These are phyloP conservation scores for Penicillium corylophilum DNA, from an alignment of 2,329 filamentous ascomycete genomes.

Conservation along the genomic window DNA sequence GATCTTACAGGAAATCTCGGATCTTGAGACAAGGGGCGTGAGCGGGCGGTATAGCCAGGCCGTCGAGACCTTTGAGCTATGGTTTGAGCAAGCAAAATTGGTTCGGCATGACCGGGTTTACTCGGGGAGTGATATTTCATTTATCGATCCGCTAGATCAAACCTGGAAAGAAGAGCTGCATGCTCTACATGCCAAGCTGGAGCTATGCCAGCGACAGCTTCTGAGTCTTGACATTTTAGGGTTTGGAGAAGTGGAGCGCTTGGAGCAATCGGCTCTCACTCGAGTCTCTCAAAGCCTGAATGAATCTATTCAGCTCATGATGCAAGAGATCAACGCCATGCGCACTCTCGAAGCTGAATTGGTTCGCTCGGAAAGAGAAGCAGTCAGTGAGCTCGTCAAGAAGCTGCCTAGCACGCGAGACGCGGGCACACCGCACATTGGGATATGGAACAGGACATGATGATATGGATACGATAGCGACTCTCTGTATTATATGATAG, in stretches of 20 bases:
- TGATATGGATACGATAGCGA: background rate
- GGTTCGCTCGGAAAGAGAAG: slow-evolving; percentile 34
- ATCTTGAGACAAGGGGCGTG: slow-evolving; percentile 25
- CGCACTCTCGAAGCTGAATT: slow-evolving; percentile 36
- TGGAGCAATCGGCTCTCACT: slow-evolving; percentile 33
- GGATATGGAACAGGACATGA: slow-evolving; percentile 27
- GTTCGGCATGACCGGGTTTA: slow-evolving; percentile 23
- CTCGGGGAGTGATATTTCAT: slow-evolving; percentile 18
- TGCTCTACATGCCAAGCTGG: slow-evolving; percentile 32
- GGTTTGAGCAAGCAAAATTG: slow-evolving; percentile 32
- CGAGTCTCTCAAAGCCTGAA: slow-evolving; percentile 30
- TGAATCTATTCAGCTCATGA: slow-evolving; percentile 35
- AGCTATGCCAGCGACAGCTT: slow-evolving; percentile 36
- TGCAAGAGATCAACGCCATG: slow-evolving; percentile 38
- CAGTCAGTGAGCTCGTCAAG: slow-evolving; percentile 32
- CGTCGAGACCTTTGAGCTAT: slow-evolving; percentile 36
- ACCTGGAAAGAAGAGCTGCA: slow-evolving; percentile 37
- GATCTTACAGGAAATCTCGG: slow-evolving; percentile 39
- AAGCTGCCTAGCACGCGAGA: slow-evolving; percentile 18
- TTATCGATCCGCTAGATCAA: slow-evolving; percentile 36
- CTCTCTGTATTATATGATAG: background rate
- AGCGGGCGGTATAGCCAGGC: slow-evolving; percentile 31
- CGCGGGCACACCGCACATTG: slow-evolving; percentile 18
- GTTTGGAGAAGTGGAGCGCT: slow-evolving; percentile 25
- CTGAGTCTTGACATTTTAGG: slow-evolving; percentile 38